Evolutionary conservation across 2,329 filamentous ascomycete species (phyloP), one percentile per base, ranked within the genome.

Genomic region (Paracamarosporium sp.): DNA sequence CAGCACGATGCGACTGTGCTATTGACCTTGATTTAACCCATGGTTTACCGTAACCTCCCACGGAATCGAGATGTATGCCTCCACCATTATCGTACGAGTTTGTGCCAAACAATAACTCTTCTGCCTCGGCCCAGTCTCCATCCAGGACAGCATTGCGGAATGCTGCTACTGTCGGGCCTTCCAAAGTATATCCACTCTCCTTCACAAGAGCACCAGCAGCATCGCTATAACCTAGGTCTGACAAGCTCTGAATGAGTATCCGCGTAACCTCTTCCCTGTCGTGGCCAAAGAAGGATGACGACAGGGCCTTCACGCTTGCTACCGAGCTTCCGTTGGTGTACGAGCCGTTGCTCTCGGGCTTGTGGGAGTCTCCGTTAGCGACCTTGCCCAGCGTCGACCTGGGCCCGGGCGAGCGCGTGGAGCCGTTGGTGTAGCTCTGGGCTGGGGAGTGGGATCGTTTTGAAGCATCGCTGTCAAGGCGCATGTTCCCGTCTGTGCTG

Each of bases 181-280:
- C 95, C 57, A 99, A 81, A 72, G 94, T 87, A 73, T 86, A 96
- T 0, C 93, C 93, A 71, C 94, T 98, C 76, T 96, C 91, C 59
- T 85, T 83, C 69, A 87, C 90, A 56, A 99, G 81, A 59, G 85
- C 87, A 43, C 86, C 83, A 24, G 95, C 94, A 12, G 94, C 91
- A 12, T 83, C 82, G 57, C 88, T 83, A 72, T 98, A 97, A 2
- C 95, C 95, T 80, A 99, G 84, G 74, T 97, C 94, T 24, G 88
- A 86, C 63, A 99, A 80, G 33, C 93, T 91, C 77, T 99, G 95
- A 69, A 99, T 95, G 68, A 99, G 79, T 62, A 98, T 90, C 53
- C 95, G 85, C 5, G 94, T 96, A 43, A 98, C 90, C 79, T 99
- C 94, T 81, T 97, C 93, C 73, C 92, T 87, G 72, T 95, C 87